Percentiles rank a stretch among this genome's conserved stretches.
Conservation (phyloP, 1,284 basidiomycete genomes). For the Dichomitus squalens region DNA sequence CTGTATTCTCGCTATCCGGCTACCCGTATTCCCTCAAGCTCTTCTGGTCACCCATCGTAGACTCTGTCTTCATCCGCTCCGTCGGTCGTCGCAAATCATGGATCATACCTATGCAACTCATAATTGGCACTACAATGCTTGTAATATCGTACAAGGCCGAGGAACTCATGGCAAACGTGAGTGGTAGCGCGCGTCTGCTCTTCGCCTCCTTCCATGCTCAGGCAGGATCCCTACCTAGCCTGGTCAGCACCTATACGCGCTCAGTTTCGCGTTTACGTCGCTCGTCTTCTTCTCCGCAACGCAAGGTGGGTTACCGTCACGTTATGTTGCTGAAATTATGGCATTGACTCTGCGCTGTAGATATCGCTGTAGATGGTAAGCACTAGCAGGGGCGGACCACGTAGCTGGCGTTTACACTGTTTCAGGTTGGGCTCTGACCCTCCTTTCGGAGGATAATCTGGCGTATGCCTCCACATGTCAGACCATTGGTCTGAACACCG, state of each 20-base stretch:
- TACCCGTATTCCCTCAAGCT: conserved; percentile 99
- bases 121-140: conserved; percentile 89
- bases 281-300: conserved; percentile 97
- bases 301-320: conserved; percentile 62
- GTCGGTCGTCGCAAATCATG: conserved; percentile 95
- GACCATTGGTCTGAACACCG: conserved; percentile 95
- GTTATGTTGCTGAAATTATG: too few species aligned
- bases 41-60: conserved; percentile 97
- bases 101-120: conserved; percentile 97
- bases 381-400: neutral
- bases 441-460: conserved; percentile 93
- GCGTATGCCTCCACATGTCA: conserved; percentile 98
- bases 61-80: conserved; percentile 82
- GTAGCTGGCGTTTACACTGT: neutral
- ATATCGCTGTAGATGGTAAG: conserved; percentile 95
- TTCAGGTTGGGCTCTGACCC: conserved; percentile 94
- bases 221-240: conserved; percentile 52
- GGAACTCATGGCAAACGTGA: conserved; percentile 80
- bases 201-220: neutral
- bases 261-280: conserved; percentile 88
- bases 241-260: conserved; percentile 74
- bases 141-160: conserved; percentile 85
- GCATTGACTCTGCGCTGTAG: conserved; percentile 42
- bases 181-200: conserved; percentile 29
- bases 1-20: conserved; percentile 90